Evolutionary conservation across 306 rosid genomes (phyloP).

Genomic region (Luffa aegyptiaca): DNA sequence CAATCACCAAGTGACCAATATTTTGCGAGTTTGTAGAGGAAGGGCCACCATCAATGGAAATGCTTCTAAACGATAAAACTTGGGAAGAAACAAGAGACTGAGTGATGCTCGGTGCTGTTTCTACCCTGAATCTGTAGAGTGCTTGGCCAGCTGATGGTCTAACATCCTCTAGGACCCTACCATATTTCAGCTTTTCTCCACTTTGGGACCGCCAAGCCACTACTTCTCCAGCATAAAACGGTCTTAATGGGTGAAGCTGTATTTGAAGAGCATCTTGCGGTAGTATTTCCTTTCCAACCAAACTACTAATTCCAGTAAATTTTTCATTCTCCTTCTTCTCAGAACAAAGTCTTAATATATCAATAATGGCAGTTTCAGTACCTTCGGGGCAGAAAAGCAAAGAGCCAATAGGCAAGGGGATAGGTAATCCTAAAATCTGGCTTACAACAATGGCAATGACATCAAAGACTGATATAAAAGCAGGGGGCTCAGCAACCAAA

Average conservation of each 20-base stretch:
- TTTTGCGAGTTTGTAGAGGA: slow-evolving; percentile 26
- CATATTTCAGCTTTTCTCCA: slow-evolving; percentile 89
- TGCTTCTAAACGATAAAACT: slow-evolving; percentile 77
- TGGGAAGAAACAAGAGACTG: slow-evolving; percentile 72
- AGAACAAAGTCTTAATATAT: slow-evolving; percentile 65
- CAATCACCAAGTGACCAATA: slow-evolving; percentile 22
- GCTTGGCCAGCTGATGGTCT: slow-evolving; percentile 92
- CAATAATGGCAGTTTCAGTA: slow-evolving; percentile 61
- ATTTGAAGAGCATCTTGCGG: slow-evolving; percentile 88
- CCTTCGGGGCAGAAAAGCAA: slow-evolving; percentile 79
- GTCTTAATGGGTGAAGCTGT: slow-evolving; percentile 91
- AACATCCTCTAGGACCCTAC: slow-evolving; percentile 73
- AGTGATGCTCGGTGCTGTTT: slow-evolving; percentile 44
- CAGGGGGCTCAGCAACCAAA: slow-evolving; percentile 83
- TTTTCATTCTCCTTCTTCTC: slow-evolving; percentile 72
- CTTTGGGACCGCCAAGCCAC: slow-evolving; percentile 94
- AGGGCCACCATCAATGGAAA: slow-evolving; percentile 39
- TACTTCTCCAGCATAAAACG: slow-evolving; percentile 88
- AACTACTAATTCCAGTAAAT: slow-evolving; percentile 37
- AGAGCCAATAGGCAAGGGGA: slow-evolving; percentile 72
- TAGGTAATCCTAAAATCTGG: slow-evolving; percentile 82
- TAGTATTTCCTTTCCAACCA: slow-evolving; percentile 68
- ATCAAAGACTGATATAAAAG: slow-evolving; percentile 59
- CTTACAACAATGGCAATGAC: slow-evolving; percentile 74
- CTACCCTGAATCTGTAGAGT: slow-evolving; percentile 75